Evolutionary conservation across 2,329 filamentous ascomycete genomes (phyloP).

Genomic region (Volutella citrinella): DNA sequence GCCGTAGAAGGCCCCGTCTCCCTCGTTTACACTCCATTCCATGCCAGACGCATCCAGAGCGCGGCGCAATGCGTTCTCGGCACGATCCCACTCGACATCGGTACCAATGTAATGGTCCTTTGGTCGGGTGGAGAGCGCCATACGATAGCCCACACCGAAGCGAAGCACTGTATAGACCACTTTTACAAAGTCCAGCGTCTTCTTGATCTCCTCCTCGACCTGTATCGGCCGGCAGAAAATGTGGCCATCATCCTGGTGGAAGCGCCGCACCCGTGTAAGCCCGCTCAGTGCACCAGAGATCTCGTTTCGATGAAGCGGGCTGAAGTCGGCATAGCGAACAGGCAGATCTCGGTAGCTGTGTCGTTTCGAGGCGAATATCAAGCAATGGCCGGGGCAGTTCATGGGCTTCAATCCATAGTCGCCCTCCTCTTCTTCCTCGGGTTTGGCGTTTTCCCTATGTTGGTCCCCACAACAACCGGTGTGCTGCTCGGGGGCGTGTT

Average conservation of each 20-base stretch:
- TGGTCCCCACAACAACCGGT: slow-evolving; percentile 32
- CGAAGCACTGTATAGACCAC: slow-evolving; percentile 68
- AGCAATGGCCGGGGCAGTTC: slow-evolving; percentile 88
- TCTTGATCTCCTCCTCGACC: slow-evolving; percentile 70
- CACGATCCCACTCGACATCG: slow-evolving; percentile 57
- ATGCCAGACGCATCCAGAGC: slow-evolving; percentile 64
- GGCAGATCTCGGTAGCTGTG: slow-evolving; percentile 79
- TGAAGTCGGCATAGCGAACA: slow-evolving; percentile 83
- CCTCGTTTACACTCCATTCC: slow-evolving; percentile 71
- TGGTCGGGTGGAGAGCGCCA: slow-evolving; percentile 77
- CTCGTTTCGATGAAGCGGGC: slow-evolving; percentile 83
- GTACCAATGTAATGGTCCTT: slow-evolving; percentile 75
- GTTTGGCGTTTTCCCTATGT: slow-evolving; percentile 15
- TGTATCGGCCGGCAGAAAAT: slow-evolving; percentile 82
- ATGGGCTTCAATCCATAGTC: slow-evolving; percentile 87
- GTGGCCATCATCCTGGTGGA: slow-evolving; percentile 89
- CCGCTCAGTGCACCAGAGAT: slow-evolving; percentile 78
- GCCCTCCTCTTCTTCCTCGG: slow-evolving; percentile 57
- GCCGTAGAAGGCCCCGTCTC: slow-evolving; percentile 87
- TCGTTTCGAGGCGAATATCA: slow-evolving; percentile 72
- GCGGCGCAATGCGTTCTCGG: slow-evolving; percentile 37
- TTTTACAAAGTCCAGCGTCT: slow-evolving; percentile 71
- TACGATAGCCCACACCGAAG: slow-evolving; percentile 65
- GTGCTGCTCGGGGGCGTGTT: slow-evolving; percentile 10
- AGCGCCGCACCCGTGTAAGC: slow-evolving; percentile 78